A percentile compares a stretch with the other conserved stretches of the same genome.
Conservation (phyloP, 2,329 filamentous ascomycete species). For the Herpomyces periplanetae region DNA sequence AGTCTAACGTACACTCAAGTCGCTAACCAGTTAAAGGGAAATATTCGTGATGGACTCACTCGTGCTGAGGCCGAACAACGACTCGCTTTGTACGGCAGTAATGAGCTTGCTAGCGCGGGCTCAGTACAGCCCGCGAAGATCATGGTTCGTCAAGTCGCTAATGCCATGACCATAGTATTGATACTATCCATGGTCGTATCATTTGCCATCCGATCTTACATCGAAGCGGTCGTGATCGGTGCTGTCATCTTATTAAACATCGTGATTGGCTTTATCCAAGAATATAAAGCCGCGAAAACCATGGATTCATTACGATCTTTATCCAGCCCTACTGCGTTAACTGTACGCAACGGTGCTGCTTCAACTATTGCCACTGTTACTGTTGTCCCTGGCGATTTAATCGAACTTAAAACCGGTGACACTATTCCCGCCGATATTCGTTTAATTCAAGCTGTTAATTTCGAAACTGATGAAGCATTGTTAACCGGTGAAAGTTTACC, state of each 20-base stretch:
- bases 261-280: constrained; percentile 15
- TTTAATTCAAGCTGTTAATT: constrained; percentile 23
- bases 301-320: constrained; percentile 16
- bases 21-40: constrained; percentile 16
- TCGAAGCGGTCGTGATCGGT: constrained; percentile 18
- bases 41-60: constrained; percentile 24
- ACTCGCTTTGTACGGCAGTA: constrained; percentile 19
- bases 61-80: constrained; percentile 17
- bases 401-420: constrained; percentile 17
- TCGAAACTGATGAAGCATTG: constrained; percentile 33
- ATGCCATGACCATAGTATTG: constrained; percentile 30
- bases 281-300: constrained; percentile 17
- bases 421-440: constrained; percentile 28
- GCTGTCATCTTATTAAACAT: constrained; percentile 18
- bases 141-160: constrained; percentile 26
- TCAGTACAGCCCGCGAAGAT: constrained; percentile 30
- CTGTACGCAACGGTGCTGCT: constrained; percentile 14
- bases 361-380: constrained; percentile 14
- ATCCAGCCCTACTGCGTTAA: constrained; percentile 14
- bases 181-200: constrained; percentile 8
- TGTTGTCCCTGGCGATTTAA: constrained; percentile 24
- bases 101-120: constrained; percentile 26
- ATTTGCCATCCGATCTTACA: constrained; percentile 17
- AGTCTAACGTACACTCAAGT: constrained; percentile 15
- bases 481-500: constrained; percentile 32